Percentiles rank a stretch among this genome's conserved stretches.
phyloP scores from a whole-genome alignment of 1,284 basidiomycete genomes.

The Microstroma glucosiphilum region DNA sequence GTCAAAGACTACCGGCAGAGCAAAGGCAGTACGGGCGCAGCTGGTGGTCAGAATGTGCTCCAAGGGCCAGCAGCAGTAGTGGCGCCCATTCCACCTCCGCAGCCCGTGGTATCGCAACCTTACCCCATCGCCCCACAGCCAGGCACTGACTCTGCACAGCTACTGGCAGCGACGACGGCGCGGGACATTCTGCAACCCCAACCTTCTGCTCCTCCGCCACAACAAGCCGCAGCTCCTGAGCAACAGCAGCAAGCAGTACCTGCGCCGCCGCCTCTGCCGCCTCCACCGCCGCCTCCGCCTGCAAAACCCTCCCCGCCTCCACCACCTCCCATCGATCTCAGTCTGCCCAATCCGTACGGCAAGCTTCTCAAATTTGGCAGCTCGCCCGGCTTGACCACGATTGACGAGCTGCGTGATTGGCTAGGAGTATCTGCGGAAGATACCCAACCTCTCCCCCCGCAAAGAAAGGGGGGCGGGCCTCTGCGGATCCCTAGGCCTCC shows the following conservation, averaged over 20 bases:
- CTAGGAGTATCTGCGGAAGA: slow-evolving; percentile 11
- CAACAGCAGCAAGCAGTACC: slow-evolving; percentile 1
- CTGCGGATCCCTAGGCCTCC: too few relatives aligned
- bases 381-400: not conserved
- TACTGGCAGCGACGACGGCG: too few relatives aligned
- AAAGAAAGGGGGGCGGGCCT: not conserved
- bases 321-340: not conserved
- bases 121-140: not conserved
- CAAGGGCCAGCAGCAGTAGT: not conserved
- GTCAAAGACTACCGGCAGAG: slow-evolving; percentile 25
- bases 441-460: not conserved
- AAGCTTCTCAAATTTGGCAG: slow-evolving; percentile 34
- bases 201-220: not conserved
- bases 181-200: not conserved
- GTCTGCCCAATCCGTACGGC: slow-evolving; percentile 31
- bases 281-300: slow-evolving; percentile 6
- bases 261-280: slow-evolving; percentile 5
- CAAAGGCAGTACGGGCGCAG: slow-evolving; percentile 24
- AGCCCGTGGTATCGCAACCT: not conserved
- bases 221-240: slow-evolving; percentile 1
- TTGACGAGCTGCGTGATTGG: not conserved
- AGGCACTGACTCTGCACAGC: slow-evolving; percentile 1
- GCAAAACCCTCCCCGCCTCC: slow-evolving; percentile 10
- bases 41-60: not conserved
- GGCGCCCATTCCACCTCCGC: not conserved